A percentile compares a stretch with the other conserved stretches of the same genome.
Conservation (phyloP, 2,329 filamentous ascomycete species). For the Emericellopsis cladophorae region DNA sequence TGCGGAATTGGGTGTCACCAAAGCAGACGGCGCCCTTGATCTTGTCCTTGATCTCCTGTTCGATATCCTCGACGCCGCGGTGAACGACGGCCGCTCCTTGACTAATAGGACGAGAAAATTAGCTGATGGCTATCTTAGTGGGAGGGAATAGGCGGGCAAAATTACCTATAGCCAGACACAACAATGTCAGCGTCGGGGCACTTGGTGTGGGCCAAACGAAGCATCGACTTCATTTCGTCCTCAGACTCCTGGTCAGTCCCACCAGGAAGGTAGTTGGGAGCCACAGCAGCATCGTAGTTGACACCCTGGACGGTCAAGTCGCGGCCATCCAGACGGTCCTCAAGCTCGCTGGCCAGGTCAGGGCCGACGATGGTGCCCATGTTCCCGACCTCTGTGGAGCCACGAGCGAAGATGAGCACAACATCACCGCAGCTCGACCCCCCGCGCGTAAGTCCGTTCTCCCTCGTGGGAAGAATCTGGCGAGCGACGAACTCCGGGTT, state of each 20-base stretch:
- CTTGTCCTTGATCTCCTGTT: conserved; percentile 9
- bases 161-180: conserved; percentile 20
- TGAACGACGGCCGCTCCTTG: conserved; percentile 16
- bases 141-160: background rate
- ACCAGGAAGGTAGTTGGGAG: conserved; percentile 16
- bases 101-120: conserved; percentile 7
- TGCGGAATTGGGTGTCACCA: conserved; percentile 11
- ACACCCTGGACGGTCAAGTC: conserved; percentile 11
- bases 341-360: conserved; percentile 7
- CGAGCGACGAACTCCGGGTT: conserved; percentile 2
- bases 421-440: conserved; percentile 6
- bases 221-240: conserved; percentile 17
- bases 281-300: conserved; percentile 20
- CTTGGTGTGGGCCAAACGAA: conserved; percentile 19
- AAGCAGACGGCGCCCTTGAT: conserved; percentile 12
- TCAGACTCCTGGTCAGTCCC: conserved; percentile 19
- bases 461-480: conserved; percentile 2
- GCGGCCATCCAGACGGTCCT: conserved; percentile 7
- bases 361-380: conserved; percentile 10
- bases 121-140: background rate
- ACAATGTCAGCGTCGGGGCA: conserved; percentile 22
- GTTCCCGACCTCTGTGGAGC: conserved; percentile 11
- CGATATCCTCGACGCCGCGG: conserved; percentile 12
- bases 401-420: conserved; percentile 11
- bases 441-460: conserved; percentile 2